These are phyloP conservation scores for Nemania sp. DNA, from an alignment of 2,329 filamentous ascomycete genomes.

Conservation along the genomic window DNA sequence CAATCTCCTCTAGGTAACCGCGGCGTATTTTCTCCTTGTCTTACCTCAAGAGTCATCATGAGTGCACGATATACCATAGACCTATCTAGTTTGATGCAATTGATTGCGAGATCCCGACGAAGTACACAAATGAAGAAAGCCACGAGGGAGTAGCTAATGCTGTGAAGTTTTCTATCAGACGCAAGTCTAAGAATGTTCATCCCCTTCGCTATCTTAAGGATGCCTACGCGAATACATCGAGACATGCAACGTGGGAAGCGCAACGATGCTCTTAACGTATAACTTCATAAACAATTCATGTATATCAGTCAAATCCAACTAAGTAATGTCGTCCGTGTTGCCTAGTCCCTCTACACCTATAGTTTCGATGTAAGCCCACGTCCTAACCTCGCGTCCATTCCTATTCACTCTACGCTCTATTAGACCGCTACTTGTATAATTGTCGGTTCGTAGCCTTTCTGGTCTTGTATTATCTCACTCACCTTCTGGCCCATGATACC, in stretches of 20 bases:
- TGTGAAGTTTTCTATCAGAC: no score
- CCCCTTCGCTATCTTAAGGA: not conserved
- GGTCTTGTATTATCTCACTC: conserved; percentile 4
- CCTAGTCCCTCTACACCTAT: not conserved
- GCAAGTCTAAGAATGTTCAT: not conserved
- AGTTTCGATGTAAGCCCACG: not conserved
- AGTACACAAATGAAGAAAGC: no score
- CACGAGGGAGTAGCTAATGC: no score
- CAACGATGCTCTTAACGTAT: not conserved
- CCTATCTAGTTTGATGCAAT: no score
- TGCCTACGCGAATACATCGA: not conserved
- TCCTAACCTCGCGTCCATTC: not conserved
- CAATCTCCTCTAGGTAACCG: no score
- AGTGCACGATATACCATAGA: no score
- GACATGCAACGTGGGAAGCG: not conserved
- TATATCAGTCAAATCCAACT: no score
- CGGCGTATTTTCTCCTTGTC: no score
- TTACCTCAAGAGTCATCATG: no score
- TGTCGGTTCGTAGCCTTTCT: no score
- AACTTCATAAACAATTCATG: no score
- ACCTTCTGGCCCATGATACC: not conserved
- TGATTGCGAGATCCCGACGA: no score
- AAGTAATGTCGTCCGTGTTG: not conserved
- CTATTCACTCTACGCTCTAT: not conserved
- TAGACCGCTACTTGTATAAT: not conserved